These are phyloP conservation scores for Salix dunnii DNA, from an alignment of 345 rosid species.

Conservation along the genomic window DNA sequence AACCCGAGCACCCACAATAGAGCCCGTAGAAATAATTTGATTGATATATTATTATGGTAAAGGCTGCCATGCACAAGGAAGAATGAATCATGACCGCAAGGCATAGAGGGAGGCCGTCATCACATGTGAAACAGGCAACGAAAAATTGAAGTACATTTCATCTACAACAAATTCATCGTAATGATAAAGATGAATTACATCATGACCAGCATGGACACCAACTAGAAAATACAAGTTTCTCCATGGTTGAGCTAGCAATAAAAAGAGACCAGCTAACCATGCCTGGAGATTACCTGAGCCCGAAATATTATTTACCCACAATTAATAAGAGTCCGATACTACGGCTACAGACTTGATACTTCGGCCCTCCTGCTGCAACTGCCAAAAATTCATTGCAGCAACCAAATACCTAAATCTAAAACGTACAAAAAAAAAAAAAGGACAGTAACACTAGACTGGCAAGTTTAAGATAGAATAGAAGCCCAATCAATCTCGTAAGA, in stretches of 20 bases:
- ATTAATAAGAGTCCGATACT: neutral
- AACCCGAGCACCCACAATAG: too few relatives aligned
- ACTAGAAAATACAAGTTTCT: neutral
- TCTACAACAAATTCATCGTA: neutral
- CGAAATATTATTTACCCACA: constrained; percentile 6
- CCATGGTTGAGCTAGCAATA: constrained; percentile 24
- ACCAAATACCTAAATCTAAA: neutral
- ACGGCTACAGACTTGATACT: neutral
- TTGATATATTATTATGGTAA: too few relatives aligned
- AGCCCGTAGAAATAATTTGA: too few relatives aligned
- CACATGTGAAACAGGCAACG: too few relatives aligned
- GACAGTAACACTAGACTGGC: neutral
- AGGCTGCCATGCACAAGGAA: too few relatives aligned
- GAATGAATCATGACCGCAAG: too few relatives aligned
- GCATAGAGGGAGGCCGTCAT: too few relatives aligned
- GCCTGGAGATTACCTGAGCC: constrained; percentile 8
- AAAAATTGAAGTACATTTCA: neutral
- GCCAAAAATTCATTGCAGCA: constrained; percentile 29
- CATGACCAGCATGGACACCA: neutral
- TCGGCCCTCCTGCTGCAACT: constrained; percentile 25
- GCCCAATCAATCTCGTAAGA: constrained; percentile 37
- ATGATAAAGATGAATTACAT: neutral
- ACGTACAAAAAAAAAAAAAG: neutral
- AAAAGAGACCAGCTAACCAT: constrained; percentile 31
- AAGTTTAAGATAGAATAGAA: constrained; percentile 18